Conservation (phyloP, 768 basidiomycete species). For the Xanthoconium stramineum region DNA sequence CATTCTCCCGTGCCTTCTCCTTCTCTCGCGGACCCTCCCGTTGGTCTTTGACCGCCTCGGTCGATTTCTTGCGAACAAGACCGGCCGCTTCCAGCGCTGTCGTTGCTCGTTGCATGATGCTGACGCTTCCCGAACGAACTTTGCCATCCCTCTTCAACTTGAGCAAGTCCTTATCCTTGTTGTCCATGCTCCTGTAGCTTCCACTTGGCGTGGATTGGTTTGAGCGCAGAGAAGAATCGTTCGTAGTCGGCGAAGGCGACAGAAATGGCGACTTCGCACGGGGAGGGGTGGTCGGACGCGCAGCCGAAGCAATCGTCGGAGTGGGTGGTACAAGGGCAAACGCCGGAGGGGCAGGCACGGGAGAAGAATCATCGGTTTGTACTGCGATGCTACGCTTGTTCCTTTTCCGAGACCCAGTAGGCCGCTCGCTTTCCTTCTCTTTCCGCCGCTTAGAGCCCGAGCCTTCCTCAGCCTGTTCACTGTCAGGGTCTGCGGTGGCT, state of each 20-base stretch:
- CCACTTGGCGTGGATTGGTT: slow-evolving; percentile 70
- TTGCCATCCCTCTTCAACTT: slow-evolving; percentile 59
- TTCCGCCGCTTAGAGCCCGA: slow-evolving; percentile 30
- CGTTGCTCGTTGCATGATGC: slow-evolving; percentile 94
- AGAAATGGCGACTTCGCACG: slow-evolving; percentile 50
- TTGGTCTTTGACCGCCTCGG: slow-evolving; percentile 68
- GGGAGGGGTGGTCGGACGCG: slow-evolving; percentile 50
- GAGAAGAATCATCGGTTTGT: slow-evolving; percentile 43
- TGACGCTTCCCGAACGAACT: slow-evolving; percentile 81
- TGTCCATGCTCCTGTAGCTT: slow-evolving; percentile 48
- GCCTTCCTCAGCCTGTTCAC: slow-evolving; percentile 16
- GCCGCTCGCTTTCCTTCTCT: slow-evolving; percentile 26
- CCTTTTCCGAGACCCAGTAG: slow-evolving; percentile 21
- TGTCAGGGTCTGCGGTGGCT: slow-evolving; percentile 14
- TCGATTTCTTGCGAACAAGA: slow-evolving; percentile 77
- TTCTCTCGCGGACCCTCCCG: slow-evolving; percentile 43
- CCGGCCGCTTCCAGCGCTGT: slow-evolving; percentile 87
- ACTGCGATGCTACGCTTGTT: slow-evolving; percentile 32
- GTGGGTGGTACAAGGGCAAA: slow-evolving; percentile 77
- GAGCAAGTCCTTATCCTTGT: slow-evolving; percentile 43
- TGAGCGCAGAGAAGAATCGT: slow-evolving; percentile 51
- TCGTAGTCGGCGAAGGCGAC: slow-evolving; percentile 53
- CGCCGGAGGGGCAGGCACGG: slow-evolving; percentile 46
- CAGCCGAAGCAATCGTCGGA: slow-evolving; percentile 47
- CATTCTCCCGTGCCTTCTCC: slow-evolving; percentile 43